Evolutionary conservation across 345 rosid genomes (phyloP).

Genomic region (Heritiera fomes): DNA sequence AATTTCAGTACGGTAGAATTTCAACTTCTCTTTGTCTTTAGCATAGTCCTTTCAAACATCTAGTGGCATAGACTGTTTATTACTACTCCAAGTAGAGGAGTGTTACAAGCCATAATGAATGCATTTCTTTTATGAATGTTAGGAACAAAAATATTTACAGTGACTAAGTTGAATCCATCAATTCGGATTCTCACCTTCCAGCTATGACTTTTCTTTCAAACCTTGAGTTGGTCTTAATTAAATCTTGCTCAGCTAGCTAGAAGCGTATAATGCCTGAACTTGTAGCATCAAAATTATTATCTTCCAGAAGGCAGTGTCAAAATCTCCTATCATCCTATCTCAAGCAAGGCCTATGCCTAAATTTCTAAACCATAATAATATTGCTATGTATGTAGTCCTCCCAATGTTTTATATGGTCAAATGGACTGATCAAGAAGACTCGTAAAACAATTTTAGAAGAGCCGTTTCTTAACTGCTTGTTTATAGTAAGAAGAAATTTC

Average conservation of each 20-base stretch:
- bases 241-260: neutral
- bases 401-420: neutral
- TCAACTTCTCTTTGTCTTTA: neutral
- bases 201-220: neutral
- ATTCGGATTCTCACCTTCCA: neutral
- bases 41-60: neutral
- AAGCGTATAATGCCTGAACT: neutral
- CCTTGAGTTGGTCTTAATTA: neutral
- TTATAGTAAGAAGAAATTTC: slow-evolving; percentile 2
- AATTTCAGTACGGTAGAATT: neutral
- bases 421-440: neutral
- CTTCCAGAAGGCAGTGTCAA: neutral
- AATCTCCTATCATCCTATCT: neutral
- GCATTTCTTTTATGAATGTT: neutral
- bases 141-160: neutral
- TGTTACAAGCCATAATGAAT: neutral
- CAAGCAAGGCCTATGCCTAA: neutral
- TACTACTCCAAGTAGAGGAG: neutral
- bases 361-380: neutral
- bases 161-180: neutral
- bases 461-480: neutral
- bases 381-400: neutral
- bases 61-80: neutral
- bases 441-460: neutral
- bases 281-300: neutral